A percentile compares a stretch with the other conserved stretches of the same genome.
Evolutionary conservation across 208 protist species (phyloP).

Genomic region (Acanthamoeba healyi): DNA sequence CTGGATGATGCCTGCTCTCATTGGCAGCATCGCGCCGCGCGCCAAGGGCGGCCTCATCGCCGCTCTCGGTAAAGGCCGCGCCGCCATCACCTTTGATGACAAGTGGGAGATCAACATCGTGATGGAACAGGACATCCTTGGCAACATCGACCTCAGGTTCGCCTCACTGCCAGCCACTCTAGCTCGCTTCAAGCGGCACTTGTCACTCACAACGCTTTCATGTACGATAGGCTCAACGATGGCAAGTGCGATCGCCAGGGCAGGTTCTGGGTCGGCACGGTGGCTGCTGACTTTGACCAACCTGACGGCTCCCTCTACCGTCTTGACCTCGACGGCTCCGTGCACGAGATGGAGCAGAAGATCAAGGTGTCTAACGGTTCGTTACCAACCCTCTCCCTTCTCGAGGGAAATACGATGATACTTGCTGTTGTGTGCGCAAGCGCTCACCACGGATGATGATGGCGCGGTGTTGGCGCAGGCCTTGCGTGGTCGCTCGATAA

Average conservation of each 20-base stretch:
- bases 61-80: conserved; percentile 37
- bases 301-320: conserved; percentile 52
- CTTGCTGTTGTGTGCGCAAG: too few relatives aligned
- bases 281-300: conserved; percentile 26
- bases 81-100: conserved; percentile 41
- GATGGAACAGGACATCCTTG: conserved; percentile 57
- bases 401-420: not conserved
- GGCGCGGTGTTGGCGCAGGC: not conserved
- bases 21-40: conserved; percentile 47
- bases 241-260: conserved; percentile 61
- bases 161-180: not conserved
- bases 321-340: conserved; percentile 33
- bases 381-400: not conserved
- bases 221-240: conserved; percentile 39
- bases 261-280: conserved; percentile 34
- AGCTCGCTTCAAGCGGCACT: too few relatives aligned
- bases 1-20: conserved; percentile 42
- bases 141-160: conserved; percentile 58
- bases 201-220: not conserved
- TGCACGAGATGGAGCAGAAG: conserved; percentile 60
- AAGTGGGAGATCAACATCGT: conserved; percentile 54
- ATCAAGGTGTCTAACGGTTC: conserved; percentile 45
- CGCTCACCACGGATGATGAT: too few relatives aligned
- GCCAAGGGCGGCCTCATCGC: conserved; percentile 41
- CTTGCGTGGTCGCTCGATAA: conserved; percentile 57